Conservation (phyloP, 116 monocot species). For the Posidonia oceanica region DNA sequence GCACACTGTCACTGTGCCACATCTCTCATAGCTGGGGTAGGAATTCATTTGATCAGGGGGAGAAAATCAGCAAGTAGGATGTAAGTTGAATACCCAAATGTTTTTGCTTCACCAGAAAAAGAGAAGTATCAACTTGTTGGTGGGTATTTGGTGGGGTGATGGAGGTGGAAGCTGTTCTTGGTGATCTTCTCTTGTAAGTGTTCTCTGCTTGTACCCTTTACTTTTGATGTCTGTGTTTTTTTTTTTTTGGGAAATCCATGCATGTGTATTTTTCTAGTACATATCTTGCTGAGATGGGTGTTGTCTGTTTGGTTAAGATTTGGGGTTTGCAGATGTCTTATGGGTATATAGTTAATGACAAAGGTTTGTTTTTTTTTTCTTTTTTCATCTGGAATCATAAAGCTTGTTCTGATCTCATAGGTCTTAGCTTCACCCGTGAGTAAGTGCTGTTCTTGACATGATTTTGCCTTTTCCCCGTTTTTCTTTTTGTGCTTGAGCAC, state of each 20-base stretch:
- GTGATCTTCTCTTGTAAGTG: constrained; percentile 3
- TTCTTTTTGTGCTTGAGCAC: background rate
- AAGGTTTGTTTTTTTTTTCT: too few relatives aligned
- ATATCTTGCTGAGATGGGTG: background rate
- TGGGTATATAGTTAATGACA: background rate
- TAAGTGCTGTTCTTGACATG: background rate
- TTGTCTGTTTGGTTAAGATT: background rate
- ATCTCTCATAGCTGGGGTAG: too few relatives aligned
- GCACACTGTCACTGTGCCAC: too few relatives aligned
- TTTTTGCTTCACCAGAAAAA: too few relatives aligned
- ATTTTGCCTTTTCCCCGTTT: background rate
- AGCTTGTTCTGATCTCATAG: background rate
- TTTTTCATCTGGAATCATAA: background rate
- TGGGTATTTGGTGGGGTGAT: background rate
- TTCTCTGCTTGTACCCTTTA: background rate
- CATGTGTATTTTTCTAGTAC: background rate
- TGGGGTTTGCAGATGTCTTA: background rate
- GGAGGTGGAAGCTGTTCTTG: background rate
- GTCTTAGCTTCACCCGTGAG: background rate
- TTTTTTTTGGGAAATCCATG: background rate
- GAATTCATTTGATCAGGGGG: too few relatives aligned
- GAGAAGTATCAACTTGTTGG: background rate
- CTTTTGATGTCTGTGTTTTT: background rate
- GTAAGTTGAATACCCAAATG: too few relatives aligned
- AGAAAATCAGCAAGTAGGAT: too few relatives aligned